Conservation (phyloP, 2,329 filamentous ascomycete species). For the Camptophora hylomeconis region DNA sequence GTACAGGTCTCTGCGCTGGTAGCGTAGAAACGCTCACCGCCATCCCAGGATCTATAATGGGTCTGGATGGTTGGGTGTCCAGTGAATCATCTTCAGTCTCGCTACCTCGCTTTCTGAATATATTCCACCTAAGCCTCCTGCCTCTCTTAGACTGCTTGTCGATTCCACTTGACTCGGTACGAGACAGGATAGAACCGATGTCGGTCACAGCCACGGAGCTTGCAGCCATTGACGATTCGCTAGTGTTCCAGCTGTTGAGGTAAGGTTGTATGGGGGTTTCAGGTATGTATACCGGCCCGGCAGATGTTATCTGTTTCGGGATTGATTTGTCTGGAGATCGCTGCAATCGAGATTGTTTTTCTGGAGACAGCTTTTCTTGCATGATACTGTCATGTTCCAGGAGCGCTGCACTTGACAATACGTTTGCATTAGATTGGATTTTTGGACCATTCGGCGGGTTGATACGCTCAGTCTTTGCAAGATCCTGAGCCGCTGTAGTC, state of each 20-base stretch:
- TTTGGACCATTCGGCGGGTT: conserved; percentile 1
- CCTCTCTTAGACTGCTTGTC: conserved; percentile 10
- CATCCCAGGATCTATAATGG: conserved; percentile 20
- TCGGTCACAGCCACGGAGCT: conserved; percentile 9
- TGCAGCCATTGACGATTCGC: conserved; percentile 9
- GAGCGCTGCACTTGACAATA: conserved; percentile 1
- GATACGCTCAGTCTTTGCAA: too few relatives aligned
- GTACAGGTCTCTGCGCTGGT: conserved; percentile 31
- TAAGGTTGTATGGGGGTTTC: conserved; percentile 11
- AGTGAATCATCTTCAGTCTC: conserved; percentile 2
- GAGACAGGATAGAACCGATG: conserved; percentile 7
- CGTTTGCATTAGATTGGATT: conserved; percentile 2
- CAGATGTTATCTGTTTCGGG: conserved; percentile 8
- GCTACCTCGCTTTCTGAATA: conserved; percentile 37
- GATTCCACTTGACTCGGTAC: conserved; percentile 6
- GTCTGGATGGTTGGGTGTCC: conserved; percentile 17
- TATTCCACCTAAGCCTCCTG: conserved; percentile 38
- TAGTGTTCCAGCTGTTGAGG: conserved; percentile 13
- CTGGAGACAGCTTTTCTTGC: conserved; percentile 1
- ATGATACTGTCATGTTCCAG: not conserved
- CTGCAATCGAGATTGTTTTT: conserved; percentile 9
- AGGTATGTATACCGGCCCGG: conserved; percentile 12
- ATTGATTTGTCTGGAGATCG: too few relatives aligned
- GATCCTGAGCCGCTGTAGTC: too few relatives aligned
- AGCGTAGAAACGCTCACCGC: conserved; percentile 27